phyloP scores from a whole-genome alignment of 2,329 filamentous ascomycete genomes.

The Verticillium isaacii region DNA sequence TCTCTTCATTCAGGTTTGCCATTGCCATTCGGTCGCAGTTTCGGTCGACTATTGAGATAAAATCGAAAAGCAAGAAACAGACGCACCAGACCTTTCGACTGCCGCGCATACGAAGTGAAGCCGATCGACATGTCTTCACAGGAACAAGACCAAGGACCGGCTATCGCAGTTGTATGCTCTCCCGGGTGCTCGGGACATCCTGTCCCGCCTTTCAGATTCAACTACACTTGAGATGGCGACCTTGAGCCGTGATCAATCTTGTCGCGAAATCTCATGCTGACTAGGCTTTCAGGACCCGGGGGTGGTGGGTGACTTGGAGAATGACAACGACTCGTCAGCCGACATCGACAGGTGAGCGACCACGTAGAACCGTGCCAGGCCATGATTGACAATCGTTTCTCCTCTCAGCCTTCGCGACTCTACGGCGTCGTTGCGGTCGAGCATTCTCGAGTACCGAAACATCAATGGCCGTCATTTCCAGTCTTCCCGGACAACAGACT shows the following conservation, averaged over 20 bases:
- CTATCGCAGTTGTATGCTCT: not conserved
- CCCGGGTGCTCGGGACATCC: not conserved
- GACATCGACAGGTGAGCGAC: not conserved
- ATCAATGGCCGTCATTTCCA: slow-evolving; percentile 26
- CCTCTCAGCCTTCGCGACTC: slow-evolving; percentile 9
- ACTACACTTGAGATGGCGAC: not conserved
- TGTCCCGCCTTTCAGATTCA: not conserved
- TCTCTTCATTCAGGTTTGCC: not conserved
- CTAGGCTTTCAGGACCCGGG: not conserved
- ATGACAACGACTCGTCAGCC: not conserved
- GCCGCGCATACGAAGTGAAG: not conserved
- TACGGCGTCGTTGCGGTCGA: slow-evolving; percentile 24
- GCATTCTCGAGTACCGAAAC: slow-evolving; percentile 25
- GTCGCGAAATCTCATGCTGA: not conserved
- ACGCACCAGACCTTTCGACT: too few relatives aligned
- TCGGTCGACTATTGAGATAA: too few relatives aligned
- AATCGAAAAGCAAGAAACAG: too few relatives aligned
- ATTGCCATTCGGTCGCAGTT: not conserved
- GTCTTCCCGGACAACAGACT: slow-evolving; percentile 18
- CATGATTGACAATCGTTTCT: not conserved
- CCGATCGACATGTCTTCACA: not conserved
- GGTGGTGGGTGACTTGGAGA: not conserved
- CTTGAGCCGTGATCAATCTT: not conserved
- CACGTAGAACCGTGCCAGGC: not conserved
- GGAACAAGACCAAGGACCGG: not conserved